Evolutionary conservation across 164 flowering plant species (phyloP).

Genomic region (Warburgia ugandensis): DNA sequence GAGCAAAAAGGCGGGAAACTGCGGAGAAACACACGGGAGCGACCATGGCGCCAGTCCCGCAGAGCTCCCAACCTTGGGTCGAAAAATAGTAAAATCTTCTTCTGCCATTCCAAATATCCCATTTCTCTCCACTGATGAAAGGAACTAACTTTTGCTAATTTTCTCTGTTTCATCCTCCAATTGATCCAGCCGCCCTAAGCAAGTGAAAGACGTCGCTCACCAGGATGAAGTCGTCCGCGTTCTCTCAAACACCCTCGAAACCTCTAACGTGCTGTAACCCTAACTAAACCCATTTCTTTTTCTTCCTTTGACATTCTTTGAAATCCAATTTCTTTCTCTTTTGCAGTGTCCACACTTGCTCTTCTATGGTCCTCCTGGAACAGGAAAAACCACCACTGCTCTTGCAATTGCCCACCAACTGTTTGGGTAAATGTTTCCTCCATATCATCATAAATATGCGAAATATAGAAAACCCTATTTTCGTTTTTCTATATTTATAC

Average conservation of each 20-base stretch:
- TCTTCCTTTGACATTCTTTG: not conserved
- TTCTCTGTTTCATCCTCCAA: not conserved
- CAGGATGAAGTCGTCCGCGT: constrained; percentile 96
- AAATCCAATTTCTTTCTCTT: not conserved
- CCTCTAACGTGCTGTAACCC: constrained; percentile 37
- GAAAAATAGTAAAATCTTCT: constrained; percentile 68
- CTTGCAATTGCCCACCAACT: constrained; percentile 92
- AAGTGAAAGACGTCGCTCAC: constrained; percentile 94
- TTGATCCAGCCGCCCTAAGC: constrained; percentile 70
- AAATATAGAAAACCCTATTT: no score
- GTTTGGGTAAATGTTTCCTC: constrained; percentile 45
- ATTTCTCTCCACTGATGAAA: not conserved
- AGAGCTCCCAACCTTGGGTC: constrained; percentile 94
- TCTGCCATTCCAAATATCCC: not conserved
- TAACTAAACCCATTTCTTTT: not conserved
- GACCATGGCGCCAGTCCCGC: constrained; percentile 77
- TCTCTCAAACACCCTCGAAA: constrained; percentile 89
- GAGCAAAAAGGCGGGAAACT: not conserved
- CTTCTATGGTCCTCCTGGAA: constrained; percentile 98
- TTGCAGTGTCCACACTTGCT: constrained; percentile 92
- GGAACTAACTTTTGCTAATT: not conserved
- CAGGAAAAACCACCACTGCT: constrained; percentile 95
- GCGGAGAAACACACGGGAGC: not conserved
- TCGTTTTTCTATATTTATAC: no score
- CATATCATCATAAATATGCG: no score